Evolutionary conservation across 1,139 yeast species (phyloP).

Genomic region (Suzukiozyma palmioleophila): DNA sequence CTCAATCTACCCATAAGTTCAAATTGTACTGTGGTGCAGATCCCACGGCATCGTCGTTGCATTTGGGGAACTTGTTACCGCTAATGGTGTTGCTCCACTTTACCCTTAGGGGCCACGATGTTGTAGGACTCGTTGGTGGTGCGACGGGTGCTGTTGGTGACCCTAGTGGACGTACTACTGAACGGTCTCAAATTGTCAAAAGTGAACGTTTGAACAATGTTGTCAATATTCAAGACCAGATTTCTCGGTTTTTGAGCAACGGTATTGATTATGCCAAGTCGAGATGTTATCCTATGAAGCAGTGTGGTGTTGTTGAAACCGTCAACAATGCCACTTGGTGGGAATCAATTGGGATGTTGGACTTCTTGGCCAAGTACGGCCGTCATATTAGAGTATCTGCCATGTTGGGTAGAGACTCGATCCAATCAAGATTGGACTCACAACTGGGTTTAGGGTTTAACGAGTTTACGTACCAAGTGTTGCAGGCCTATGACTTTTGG

Average conservation of each 20-base stretch:
- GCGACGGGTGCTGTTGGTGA: conserved; percentile 98
- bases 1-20: conserved; percentile 30
- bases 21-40: conserved; percentile 93
- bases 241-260: conserved; percentile 52
- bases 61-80: conserved; percentile 87
- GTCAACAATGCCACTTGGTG: conserved; percentile 84
- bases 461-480: conserved; percentile 86
- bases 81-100: conserved; percentile 82
- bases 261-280: conserved; percentile 62
- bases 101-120: conserved; percentile 75
- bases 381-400: conserved; percentile 74
- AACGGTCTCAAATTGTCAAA: conserved; percentile 55
- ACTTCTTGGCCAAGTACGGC: conserved; percentile 75
- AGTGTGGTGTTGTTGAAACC: conserved; percentile 35
- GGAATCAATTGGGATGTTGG: conserved; percentile 68
- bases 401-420: conserved; percentile 88
- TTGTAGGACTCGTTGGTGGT: conserved; percentile 89
- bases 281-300: conserved; percentile 42
- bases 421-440: conserved; percentile 65
- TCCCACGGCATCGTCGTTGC: conserved; percentile 88
- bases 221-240: conserved; percentile 55
- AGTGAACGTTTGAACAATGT: conserved; percentile 57
- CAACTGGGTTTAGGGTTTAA: conserved; percentile 84
- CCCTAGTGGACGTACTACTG: conserved; percentile 87
- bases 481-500: conserved; percentile 94